Base-by-base conservation (phyloP, 495 filamentous ascomycete genomes). In the Lindgomyces ingoldianus region DNA sequence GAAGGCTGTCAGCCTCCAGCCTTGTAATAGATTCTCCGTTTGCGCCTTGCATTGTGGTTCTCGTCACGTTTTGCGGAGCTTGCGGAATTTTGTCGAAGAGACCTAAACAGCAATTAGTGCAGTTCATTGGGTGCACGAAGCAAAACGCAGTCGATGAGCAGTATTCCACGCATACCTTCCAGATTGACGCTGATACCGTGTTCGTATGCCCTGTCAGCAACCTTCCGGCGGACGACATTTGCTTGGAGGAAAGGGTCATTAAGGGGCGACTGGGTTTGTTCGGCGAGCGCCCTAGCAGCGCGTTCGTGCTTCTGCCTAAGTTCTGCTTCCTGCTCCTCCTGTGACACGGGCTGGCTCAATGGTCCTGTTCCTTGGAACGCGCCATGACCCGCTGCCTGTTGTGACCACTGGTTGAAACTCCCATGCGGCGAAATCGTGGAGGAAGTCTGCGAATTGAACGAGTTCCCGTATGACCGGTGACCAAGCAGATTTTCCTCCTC, bases 401-500 rank as follows among this genome's bases (percentile, higher is more conserved):
- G 78, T 0, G 79, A 75, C 60, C 80, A 80, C 18, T 81, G 79
- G 54, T 77, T 74, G 52, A 74, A 80, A 77, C 73, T 77, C 73
- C 74, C 75, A 74, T 78, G 76, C 65, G 60, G 73, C 69, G 66
- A 73, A 70, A 71, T 73, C 1, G 70, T 73, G 12, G 68, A 67
- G 3, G 68, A 64, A 12, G 54, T 74, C 62, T 79, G 81, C 65
- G 81, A 71, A 74, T 82, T 69, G 78, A 81, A 78, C 6, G 74
- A 75, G 18, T 50, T 67, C n/a, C 77, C 30, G 46, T 69, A 69
- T 3, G 77, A 73, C 48, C 74, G 75, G 54, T 85, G 87, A 47
- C 82, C 81, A 21, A 86, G 83, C 57, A 93, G 75, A 60, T 80
- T 85, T 42, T 89, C 87, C 64, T 93, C 90, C 72, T 96, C 92